Evolutionary conservation across 2,329 filamentous ascomycete genomes (phyloP), one percentile per base, ranked within the genome.

Genomic region (Hypoxylon sp.): DNA sequence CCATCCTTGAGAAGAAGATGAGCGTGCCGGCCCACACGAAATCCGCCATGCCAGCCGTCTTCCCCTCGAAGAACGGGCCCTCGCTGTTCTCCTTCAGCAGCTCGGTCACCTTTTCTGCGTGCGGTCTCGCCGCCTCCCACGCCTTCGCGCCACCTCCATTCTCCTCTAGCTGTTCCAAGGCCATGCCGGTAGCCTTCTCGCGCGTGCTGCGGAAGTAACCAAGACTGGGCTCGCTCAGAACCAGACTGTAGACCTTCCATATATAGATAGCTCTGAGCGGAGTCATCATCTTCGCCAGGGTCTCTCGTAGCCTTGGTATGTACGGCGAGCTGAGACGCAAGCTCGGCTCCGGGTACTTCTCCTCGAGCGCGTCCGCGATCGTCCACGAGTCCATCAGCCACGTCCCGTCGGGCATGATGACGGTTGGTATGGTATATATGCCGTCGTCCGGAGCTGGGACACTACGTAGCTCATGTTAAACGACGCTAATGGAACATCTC

Each of bases 371-470:
- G 11, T 74, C 63, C 11, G 83, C 85, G 61, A 92, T 91, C 38
- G 74, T 73, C 60, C 74, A 76, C 1, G 85, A 88, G 69, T 91
- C 87, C 83, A 87, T 89, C 7, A 88, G 64, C 66, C 83, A 87
- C 1, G 70, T 81, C 15, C 83, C 84, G 43, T 86, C 80, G 11
- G 74, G 72, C 40, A 75, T 57, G 53, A 71, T 72, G 62, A 75
- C 66, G 3, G 73, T 72, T 8, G 74, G 75, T 58, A 73, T 70
- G 26, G 69, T 71, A 50, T 61, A 69, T 5, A 54, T 9, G 5
- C 66, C 49, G 5, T 66, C 49, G 42, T 66, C 71, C 7, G 74
- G 62, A 46, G 84, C n/a, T n/a, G n/a, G 81, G 17, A 84, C 77
- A 13, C 78, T 74, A 48, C 83, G 68, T 51, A 77, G 78, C 23